Evolutionary conservation across 2,329 filamentous ascomycete genomes (phyloP), one percentile per base, ranked within the genome.

Genomic region (Epichloe festucae): DNA sequence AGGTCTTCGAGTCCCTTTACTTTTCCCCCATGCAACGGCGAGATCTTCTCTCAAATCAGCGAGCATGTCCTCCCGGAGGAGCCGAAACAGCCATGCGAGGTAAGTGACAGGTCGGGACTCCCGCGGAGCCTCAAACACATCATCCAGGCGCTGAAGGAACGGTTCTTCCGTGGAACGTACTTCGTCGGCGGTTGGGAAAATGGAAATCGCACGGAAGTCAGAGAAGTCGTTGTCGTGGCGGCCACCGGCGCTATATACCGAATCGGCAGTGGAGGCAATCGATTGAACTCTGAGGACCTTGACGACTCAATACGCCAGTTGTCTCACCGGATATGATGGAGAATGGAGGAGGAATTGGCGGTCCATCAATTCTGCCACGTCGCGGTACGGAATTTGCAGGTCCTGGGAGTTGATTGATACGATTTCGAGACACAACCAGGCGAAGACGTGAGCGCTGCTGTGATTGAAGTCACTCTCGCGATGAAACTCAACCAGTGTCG

Each of bases 201-300:
- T 80, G 2, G 74, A 66, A 36, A 87, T 79, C 0, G 79, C 53
- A 0, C 77, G 72, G 57, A 82, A 82, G 55, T 87, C 73, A 1
- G 59, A 67, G 59, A 76, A 77, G 57, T 89, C 85, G 50, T 90
- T 90, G 62, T 89, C 82, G 56, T 90, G 85, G 0, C 85, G 75
- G 0, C 84, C 84, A 0, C 85, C 85, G 0, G 83, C 75, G 1
- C 58, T 60, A 35, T 62, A 34, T 14, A 46, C 42, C 7, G 54
- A 49, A 8, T 10, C 39, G 12, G 34, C 8, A 0, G 49, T 41
- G 0, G 54, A 53, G 0, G 58, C 51, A 27, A 27, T 27, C 3
- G 63, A 62, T 21, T 62, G 62, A 41, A 67, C 52, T 19, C 64
- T 55, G 5, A 74, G 50, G 2, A 67, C 57, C 40, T 70, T 72